Conservation (phyloP, 805 yeast species). For the Blastobotrys peoriensis region DNA sequence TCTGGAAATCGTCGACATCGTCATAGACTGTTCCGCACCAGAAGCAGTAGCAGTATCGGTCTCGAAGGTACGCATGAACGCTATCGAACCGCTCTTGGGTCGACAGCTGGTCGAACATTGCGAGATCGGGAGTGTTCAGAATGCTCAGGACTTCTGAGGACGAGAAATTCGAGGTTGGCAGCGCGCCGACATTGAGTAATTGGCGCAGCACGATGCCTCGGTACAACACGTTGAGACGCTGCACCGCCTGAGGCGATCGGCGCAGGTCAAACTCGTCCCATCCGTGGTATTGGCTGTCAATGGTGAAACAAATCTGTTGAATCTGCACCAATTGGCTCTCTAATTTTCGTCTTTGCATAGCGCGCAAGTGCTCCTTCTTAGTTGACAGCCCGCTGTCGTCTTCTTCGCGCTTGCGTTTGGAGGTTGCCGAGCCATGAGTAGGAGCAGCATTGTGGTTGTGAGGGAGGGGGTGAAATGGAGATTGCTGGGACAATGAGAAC, state of each 20-base stretch:
- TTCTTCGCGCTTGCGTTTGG: neutral
- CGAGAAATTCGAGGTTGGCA: neutral
- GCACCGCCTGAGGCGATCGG: neutral
- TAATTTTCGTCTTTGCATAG: neutral
- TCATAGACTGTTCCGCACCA: conserved; percentile 43
- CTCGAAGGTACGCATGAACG: conserved; percentile 37
- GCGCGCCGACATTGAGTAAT: neutral
- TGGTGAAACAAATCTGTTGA: neutral
- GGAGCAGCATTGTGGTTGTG: no score
- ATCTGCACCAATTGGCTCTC: neutral
- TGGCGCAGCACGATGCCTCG: conserved; percentile 1
- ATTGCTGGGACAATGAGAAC: no score
- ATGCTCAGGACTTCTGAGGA: neutral
- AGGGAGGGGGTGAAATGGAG: no score
- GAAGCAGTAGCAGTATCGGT: conserved; percentile 40
- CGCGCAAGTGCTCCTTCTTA: neutral
- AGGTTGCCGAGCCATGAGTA: no score
- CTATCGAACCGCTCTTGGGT: conserved; percentile 27
- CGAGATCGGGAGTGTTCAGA: conserved; percentile 24
- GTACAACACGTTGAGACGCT: conserved; percentile 2
- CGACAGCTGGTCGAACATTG: conserved; percentile 26
- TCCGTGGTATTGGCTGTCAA: neutral
- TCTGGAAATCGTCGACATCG: conserved; percentile 34
- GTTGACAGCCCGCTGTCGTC: neutral
- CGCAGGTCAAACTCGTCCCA: neutral